Evolutionary conservation across 768 basidiomycete genomes (phyloP), one percentile per base, ranked within the genome.

Genomic region (Daedaleopsis sinensis): DNA sequence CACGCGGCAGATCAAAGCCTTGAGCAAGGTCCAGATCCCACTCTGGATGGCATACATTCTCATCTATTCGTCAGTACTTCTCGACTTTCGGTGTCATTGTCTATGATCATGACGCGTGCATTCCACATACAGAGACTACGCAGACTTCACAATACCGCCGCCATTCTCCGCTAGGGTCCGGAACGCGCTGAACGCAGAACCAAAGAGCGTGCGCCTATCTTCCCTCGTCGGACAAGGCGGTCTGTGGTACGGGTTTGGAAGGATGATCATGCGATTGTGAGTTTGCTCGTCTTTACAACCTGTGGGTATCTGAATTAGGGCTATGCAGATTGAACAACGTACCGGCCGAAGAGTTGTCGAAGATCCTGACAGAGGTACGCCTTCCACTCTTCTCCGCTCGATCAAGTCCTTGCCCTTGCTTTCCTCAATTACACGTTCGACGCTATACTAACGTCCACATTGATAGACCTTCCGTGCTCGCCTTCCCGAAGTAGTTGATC

Each of bases 191-290:
- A 93, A 89, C 68, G 95, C 96, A 19, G 94, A 96, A 57, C 82
- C 96, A 11, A 84, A 85, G 21, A 93, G 90, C 65, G 95, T 98
- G 55, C 88, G 85, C 62, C 80, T 98, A 7, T 85, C 91, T 11
- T 83, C 82, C 47, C 84, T 96, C 9, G 93, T 96, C 10, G 96
- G 95, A 9, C 87, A 89, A 12, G 92, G 92, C 2, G 92, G 93
- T 2, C 76, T 87, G 67, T 98, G 96, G 95, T 98, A 97, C 72
- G 90, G 89, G 4, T 95, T 95, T 72, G 95, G 95, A 15, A 88
- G 88, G 72, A 85, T 87, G 64, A 86, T 96, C 61, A 90, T 89
- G 79, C 88, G 89, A 56, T 85, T 96, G 94, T 93, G 69, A 68
- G 82, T 70, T 3, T 32, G 27, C 7, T 32, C 27, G 27, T 32